Evolutionary conservation across 106 monocot genomes (phyloP).

Genomic region (Ottelia alismoides): DNA sequence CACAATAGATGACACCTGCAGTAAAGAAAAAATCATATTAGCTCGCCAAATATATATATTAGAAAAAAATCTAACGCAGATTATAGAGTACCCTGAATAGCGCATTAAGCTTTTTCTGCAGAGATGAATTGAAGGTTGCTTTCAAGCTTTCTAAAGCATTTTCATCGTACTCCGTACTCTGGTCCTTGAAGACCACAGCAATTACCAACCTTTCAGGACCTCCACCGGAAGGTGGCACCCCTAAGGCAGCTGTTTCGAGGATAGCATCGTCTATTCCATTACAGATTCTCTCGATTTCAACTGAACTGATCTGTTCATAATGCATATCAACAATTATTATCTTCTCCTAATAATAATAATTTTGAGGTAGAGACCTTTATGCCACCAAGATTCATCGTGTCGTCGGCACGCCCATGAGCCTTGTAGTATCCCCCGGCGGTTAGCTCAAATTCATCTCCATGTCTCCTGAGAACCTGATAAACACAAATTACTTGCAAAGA

Average conservation of each 20-base stretch:
- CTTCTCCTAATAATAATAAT: too few relatives aligned
- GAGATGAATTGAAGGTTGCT: conserved; percentile 40
- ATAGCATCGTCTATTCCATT: conserved; percentile 52
- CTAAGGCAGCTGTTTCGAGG: conserved; percentile 87
- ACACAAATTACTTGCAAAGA: background rate
- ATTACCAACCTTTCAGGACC: conserved; percentile 86
- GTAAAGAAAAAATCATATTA: background rate
- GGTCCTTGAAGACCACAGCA: conserved; percentile 74
- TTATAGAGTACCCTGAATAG: conserved; percentile 88
- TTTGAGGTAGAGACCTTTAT: conserved; percentile 59
- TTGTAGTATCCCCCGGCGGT: conserved; percentile 60
- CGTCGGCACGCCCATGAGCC: conserved; percentile 96
- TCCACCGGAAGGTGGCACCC: conserved; percentile 76
- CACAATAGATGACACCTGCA: conserved; percentile 71
- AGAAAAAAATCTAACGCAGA: too few relatives aligned
- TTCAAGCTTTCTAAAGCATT: conserved; percentile 44
- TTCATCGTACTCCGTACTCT: too few relatives aligned
- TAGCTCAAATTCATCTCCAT: conserved; percentile 91
- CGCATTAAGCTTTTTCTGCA: conserved; percentile 87
- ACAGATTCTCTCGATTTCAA: conserved; percentile 86
- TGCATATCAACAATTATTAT: too few relatives aligned
- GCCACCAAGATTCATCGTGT: conserved; percentile 99
- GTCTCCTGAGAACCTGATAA: conserved; percentile 69
- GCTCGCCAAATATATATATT: background rate
- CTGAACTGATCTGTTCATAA: conserved; percentile 90